Percentiles rank a stretch among this genome's conserved stretches.
These are phyloP conservation scores for Apiospora malaysiana DNA, from an alignment of 2,329 filamentous ascomycete genomes.

Conservation along the genomic window DNA sequence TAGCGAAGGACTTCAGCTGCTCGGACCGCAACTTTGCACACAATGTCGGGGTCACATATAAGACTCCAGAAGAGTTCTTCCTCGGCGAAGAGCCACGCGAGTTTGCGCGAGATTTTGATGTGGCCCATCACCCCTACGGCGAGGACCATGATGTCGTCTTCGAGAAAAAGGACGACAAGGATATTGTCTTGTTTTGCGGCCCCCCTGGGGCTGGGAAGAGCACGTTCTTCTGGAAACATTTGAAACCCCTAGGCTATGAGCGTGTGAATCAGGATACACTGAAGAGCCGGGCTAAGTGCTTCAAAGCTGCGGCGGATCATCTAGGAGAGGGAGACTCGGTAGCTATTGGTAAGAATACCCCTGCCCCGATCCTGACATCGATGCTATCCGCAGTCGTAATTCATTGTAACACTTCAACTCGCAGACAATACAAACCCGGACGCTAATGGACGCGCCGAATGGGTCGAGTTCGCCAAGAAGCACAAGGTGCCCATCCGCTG, in stretches of 20 bases:
- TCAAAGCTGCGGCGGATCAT: conserved; percentile 73
- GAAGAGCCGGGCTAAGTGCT: conserved; percentile 73
- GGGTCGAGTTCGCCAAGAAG: conserved; percentile 76
- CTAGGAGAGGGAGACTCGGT: conserved; percentile 72
- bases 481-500: conserved; percentile 79
- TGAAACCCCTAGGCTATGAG: conserved; percentile 80
- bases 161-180: conserved; percentile 68
- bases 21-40: conserved; percentile 81
- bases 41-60: conserved; percentile 81
- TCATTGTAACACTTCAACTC: background rate
- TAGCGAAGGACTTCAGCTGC: conserved; percentile 66
- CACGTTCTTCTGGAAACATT: conserved; percentile 81
- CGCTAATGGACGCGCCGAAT: conserved; percentile 74
- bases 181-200: conserved; percentile 86
- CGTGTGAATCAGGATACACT: conserved; percentile 90
- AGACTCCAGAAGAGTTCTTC: conserved; percentile 93
- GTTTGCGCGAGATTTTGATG: conserved; percentile 75
- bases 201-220: conserved; percentile 92
- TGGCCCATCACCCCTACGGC: conserved; percentile 60
- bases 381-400: background rate
- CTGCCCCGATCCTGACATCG: conserved; percentile 27
- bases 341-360: conserved; percentile 69
- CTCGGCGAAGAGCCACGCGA: conserved; percentile 68
- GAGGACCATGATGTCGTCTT: conserved; percentile 46
- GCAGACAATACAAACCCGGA: conserved; percentile 96